phyloP scores from a whole-genome alignment of 2,329 filamentous ascomycete species.

The Cladophialophora bantiana region DNA sequence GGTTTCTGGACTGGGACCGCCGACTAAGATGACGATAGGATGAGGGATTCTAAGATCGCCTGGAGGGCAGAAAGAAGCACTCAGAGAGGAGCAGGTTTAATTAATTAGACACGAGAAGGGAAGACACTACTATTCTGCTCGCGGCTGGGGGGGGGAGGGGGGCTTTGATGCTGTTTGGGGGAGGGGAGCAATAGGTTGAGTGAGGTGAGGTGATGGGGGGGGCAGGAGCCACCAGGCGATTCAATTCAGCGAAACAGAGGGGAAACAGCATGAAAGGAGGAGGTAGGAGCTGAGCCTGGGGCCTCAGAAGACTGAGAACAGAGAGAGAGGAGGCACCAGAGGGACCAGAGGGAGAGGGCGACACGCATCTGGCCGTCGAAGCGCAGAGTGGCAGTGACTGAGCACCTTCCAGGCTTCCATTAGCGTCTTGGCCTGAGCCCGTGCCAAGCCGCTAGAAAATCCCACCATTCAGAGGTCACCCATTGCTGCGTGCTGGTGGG shows the following conservation, averaged over 20 bases:
- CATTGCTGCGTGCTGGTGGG: constrained; percentile 10
- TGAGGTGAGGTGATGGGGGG: not conserved
- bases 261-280: not conserved
- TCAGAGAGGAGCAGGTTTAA: constrained; percentile 3
- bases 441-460: not conserved
- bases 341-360: not conserved
- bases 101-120: not conserved
- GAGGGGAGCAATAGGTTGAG: constrained; percentile 1
- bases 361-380: constrained; percentile 1
- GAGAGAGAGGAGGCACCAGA: not conserved
- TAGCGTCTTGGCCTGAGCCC: not conserved
- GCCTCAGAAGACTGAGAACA: not conserved
- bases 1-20: not conserved
- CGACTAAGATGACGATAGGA: not conserved
- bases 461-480: not conserved
- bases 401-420: not conserved
- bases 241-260: not conserved
- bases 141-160: not conserved
- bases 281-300: not conserved
- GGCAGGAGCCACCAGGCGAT: not conserved
- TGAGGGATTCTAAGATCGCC: not conserved
- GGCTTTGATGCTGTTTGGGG: not conserved
- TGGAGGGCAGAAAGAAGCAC: not conserved
- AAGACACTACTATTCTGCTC: not conserved
- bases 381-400: not conserved